These are phyloP conservation scores for Buxus sempervirens DNA, from an alignment of 164 flowering plant genomes.

Conservation along the genomic window DNA sequence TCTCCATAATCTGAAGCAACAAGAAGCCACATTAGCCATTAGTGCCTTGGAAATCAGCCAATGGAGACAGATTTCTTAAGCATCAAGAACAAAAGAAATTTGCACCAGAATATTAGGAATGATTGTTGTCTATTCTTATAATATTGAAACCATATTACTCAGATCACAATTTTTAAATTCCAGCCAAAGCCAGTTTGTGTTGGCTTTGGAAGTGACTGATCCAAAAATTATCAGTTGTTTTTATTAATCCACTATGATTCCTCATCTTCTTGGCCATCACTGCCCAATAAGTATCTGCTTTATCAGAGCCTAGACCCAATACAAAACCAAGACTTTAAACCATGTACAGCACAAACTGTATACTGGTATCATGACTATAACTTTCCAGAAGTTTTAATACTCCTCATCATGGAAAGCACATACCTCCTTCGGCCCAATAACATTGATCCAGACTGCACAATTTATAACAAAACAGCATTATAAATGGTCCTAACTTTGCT, in stretches of 20 bases:
- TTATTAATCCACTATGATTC: too few relatives aligned
- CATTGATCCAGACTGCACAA: not conserved
- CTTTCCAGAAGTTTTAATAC: not conserved
- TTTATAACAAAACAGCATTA: not conserved
- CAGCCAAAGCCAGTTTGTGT: not conserved
- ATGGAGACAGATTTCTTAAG: not conserved
- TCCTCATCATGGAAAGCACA: too few relatives aligned
- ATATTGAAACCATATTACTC: not conserved
- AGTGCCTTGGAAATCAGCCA: not conserved
- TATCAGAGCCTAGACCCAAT: too few relatives aligned
- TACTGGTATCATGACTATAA: not conserved
- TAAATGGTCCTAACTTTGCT: not conserved
- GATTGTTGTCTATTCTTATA: too few relatives aligned
- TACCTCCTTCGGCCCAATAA: not conserved
- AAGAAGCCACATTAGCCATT: constrained; percentile 10
- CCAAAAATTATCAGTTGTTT: too few relatives aligned
- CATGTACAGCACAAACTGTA: not conserved
- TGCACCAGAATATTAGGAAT: not conserved
- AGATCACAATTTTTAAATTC: not conserved
- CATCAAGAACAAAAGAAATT: not conserved
- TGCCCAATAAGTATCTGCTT: too few relatives aligned
- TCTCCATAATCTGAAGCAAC: constrained; percentile 66
- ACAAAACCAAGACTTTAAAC: too few relatives aligned
- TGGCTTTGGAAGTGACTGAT: too few relatives aligned
- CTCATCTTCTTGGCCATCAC: too few relatives aligned